Base-by-base conservation (phyloP, 75 land plant species). In the Isoetes taiwanensis region DNA sequence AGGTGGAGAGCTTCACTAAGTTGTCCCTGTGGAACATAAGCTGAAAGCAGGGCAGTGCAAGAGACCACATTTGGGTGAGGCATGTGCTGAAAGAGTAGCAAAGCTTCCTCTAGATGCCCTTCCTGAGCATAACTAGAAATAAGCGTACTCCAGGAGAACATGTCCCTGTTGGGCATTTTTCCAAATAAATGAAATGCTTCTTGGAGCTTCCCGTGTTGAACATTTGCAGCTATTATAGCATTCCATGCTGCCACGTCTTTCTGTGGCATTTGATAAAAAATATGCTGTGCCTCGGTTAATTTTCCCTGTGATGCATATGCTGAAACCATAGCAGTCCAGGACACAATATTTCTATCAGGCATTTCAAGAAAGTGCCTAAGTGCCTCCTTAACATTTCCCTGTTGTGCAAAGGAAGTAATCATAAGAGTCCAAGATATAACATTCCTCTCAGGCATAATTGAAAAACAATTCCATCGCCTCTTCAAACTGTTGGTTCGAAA, bases 101-200 rank as follows among this genome's bases (percentile, higher is more conserved):
- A 33, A 20, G 60, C 60, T 19, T 46, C 1, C 17, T 42, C 21
- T 8, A 9, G 19, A 2, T 14, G 25, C 27, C 33, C 55, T 2
- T 21, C 16, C 8, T 42, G 60, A 3, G 12, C 60, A 38, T 58
- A 58, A 20, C 60, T 48, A 17, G 42, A 28, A 58, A 58, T 58
- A 28, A 58, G 25, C n/a, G 60, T 48, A 58, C 33, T 58, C 60
- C 60, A 58, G n/a, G 60, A 46, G 16, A 58, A 21, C 60, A 41
- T 16, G 27, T 58, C 27, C 40, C 46, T 46, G 2, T 41, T 30
- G 25, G 60, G 33, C 60, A 58, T 58, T 35, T 43, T 41, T 11
- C 40, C 57, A 38, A 58, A 38, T n/a, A 58, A 46, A 25, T 58
- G 42, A 16, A 28, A 28, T 23, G 60, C 57, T 20, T 19, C 6